Evolutionary conservation across 202 grass and related monocot genomes (phyloP), one percentile per base, ranked within the genome.

Genomic region (Cymbopogon flexuosus): DNA sequence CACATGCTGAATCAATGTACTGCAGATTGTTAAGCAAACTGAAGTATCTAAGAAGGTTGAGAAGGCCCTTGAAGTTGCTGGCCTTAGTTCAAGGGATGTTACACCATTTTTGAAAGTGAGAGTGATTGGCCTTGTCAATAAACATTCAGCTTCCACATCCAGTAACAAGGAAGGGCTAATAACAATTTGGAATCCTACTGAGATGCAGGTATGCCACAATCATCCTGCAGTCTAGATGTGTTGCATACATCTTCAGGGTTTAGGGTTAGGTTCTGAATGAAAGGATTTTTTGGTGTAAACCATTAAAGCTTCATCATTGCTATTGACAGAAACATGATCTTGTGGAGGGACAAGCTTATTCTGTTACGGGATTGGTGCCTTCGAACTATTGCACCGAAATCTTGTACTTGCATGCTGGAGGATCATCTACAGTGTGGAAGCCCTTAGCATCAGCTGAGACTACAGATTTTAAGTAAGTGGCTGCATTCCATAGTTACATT

Each of bases 151-250:
- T 70, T 81, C 84, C 66, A 91, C 88, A 65, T n/a, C 19, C 30
- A 37, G 37, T 58, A 70, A 70, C 40, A 94, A 83, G 77, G 92
- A 93, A 78, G 92, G 92, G 67, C 45, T 94, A 68, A 74, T 94
- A 87, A 94, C 95, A 75, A 94, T 98, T 66, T 98, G 95, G 92
- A 93, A 89, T 51, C 95, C 92, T 84, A 94, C 88, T 15, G 92
- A 98, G 73, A 91, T 80, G 67, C 92, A 93, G 81, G 95, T 97
- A 88, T 18, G 79, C 14, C 37, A 79, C 19, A 75, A n/a, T 75
- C 60, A 58, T 73, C 49, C 29, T 51, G 7, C 36, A 61, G 37
- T 49, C 29, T 46, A 39, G 16, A 74, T 41, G 23, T 62, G 51
- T 10, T 5, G 22, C 30, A 84, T 68, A 70, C 39, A 68, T 84